These are phyloP conservation scores for Plectosphaerella plurivora DNA, from an alignment of 2,329 filamentous ascomycete genomes.

Conservation along the genomic window DNA sequence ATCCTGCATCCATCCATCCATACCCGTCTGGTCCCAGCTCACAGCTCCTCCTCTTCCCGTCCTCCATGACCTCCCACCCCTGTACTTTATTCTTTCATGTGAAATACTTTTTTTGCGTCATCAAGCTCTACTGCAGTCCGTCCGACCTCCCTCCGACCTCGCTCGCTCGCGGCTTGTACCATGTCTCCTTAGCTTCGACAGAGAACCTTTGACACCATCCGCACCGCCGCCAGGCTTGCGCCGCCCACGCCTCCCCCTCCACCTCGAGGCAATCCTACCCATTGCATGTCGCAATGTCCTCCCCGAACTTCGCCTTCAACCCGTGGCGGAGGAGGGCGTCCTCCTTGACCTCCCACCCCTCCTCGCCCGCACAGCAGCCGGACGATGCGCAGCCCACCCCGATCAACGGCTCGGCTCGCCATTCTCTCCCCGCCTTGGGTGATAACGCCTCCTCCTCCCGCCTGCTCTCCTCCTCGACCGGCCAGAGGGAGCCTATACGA, in stretches of 20 bases:
- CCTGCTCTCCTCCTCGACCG: constrained; percentile 34
- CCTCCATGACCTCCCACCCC: background rate
- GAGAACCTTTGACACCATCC: background rate
- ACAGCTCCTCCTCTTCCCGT: too few species aligned
- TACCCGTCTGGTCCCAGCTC: too few species aligned
- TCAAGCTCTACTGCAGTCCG: background rate
- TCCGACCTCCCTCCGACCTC: background rate
- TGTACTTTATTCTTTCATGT: background rate
- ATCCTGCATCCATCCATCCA: too few species aligned
- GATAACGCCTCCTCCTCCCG: constrained; percentile 16
- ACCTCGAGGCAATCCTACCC: background rate
- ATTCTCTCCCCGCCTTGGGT: constrained; percentile 13
- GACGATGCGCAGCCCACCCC: constrained; percentile 18
- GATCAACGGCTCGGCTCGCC: constrained; percentile 13
- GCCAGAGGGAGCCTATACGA: constrained; percentile 61
- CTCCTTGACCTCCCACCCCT: constrained; percentile 13
- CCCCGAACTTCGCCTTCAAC: constrained; percentile 39
- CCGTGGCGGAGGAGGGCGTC: constrained; percentile 38
- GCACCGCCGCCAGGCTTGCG: background rate
- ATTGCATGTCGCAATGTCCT: constrained; percentile 34
- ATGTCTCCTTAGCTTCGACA: background rate
- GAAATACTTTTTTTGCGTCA: background rate
- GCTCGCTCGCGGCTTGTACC: background rate
- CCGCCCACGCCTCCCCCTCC: background rate
- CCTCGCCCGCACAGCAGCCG: constrained; percentile 9